Conservation (phyloP, 805 yeast genomes). For the Clavispora santaluciae region DNA sequence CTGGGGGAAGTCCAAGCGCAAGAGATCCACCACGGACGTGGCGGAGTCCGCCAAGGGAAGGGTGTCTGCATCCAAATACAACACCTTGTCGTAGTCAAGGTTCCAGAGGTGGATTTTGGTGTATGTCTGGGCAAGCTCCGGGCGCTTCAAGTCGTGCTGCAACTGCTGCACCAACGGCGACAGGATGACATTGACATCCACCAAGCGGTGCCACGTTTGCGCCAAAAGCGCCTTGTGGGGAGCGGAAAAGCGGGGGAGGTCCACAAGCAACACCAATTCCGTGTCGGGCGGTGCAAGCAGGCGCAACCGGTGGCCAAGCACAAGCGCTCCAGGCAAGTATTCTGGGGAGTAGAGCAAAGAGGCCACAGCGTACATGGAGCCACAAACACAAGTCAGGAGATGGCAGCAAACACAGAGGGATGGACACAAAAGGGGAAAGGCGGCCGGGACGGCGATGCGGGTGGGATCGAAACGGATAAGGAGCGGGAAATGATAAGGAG, state of each 20-base stretch:
- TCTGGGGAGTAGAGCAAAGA: slow-evolving; percentile 40
- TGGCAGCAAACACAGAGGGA: neutral
- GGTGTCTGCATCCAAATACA: slow-evolving; percentile 18
- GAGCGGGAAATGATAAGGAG: neutral
- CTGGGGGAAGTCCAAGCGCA: slow-evolving; percentile 11
- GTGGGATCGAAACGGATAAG: neutral
- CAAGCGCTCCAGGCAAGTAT: slow-evolving; percentile 56
- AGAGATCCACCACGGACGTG: slow-evolving; percentile 24
- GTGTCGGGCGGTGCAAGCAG: slow-evolving; percentile 8
- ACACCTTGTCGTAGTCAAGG: slow-evolving; percentile 15
- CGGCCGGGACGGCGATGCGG: neutral
- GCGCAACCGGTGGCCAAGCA: slow-evolving; percentile 36
- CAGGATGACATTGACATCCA: slow-evolving; percentile 23
- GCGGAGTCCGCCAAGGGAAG: slow-evolving; percentile 13
- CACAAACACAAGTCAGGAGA: neutral
- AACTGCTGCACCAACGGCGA: slow-evolving; percentile 25
- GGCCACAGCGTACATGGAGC: slow-evolving; percentile 15
- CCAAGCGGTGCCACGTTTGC: slow-evolving; percentile 25
- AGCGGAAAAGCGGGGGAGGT: slow-evolving; percentile 20
- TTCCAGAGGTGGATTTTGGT: slow-evolving; percentile 17
- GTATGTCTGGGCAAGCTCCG: slow-evolving; percentile 15
- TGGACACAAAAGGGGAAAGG: neutral
- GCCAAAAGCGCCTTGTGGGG: slow-evolving; percentile 25
- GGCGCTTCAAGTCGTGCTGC: slow-evolving; percentile 25
- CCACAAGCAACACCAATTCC: slow-evolving; percentile 31